These are phyloP conservation scores for Pichia kluyveri DNA, from an alignment of 805 yeast genomes.

Conservation along the genomic window DNA sequence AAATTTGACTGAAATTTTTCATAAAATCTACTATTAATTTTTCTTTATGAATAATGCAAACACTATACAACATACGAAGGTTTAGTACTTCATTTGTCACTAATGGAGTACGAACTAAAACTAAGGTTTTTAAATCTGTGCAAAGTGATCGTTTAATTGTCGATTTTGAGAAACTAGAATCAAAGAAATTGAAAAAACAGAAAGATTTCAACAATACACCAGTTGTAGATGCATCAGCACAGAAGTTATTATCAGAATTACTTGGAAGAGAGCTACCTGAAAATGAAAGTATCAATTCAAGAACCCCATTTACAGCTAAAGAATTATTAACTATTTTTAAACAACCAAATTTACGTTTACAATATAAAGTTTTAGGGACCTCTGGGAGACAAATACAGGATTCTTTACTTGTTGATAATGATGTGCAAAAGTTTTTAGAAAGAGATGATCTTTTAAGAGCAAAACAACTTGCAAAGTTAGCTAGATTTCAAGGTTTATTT, in stretches of 20 bases:
- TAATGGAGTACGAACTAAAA: neutral
- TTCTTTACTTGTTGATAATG: constrained; percentile 44
- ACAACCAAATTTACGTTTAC: constrained; percentile 31
- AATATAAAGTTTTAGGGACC: constrained; percentile 50
- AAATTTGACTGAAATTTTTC: too few relatives aligned
- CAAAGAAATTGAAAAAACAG: constrained; percentile 7
- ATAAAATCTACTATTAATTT: too few relatives aligned
- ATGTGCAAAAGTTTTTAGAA: constrained; percentile 42
- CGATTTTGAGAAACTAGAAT: neutral
- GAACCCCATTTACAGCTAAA: constrained; percentile 17
- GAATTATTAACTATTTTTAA: constrained; percentile 20
- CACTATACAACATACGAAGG: neutral
- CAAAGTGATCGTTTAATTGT: neutral
- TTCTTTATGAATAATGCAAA: neutral
- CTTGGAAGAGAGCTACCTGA: constrained; percentile 14
- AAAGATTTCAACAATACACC: constrained; percentile 16
- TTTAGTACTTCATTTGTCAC: neutral
- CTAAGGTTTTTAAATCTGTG: neutral
- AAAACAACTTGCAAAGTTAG: constrained; percentile 16
- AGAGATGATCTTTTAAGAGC: constrained; percentile 48
- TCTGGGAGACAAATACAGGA: constrained; percentile 50
- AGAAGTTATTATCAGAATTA: constrained; percentile 13
- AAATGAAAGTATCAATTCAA: constrained; percentile 16
- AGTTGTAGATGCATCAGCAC: constrained; percentile 23
- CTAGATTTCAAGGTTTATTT: constrained; percentile 38